Evolutionary conservation across 2,329 filamentous ascomycete genomes (phyloP), one percentile per base, ranked within the genome.

Genomic region (Colletotrichum brevisporum): DNA sequence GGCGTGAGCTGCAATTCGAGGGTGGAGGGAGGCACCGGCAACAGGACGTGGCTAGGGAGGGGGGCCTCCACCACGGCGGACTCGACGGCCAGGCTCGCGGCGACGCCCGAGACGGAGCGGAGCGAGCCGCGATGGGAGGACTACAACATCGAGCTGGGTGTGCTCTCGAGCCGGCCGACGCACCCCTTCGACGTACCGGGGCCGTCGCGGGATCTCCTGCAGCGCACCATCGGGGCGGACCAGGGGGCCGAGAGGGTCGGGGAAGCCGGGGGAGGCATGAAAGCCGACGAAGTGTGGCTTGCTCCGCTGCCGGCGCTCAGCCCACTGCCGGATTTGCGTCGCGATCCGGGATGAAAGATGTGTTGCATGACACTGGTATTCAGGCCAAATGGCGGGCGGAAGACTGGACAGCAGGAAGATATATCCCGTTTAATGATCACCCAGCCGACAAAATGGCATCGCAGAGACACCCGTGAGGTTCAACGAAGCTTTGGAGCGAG

Each of bases 131-230:
- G 52, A 9, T 52, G 24, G 10, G 31, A 39, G 16, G 67, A 69
- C 31, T 61, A 69, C 18, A 62, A 69, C 39, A 36, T 67, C 24
- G 67, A 67, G 39, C 51, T 69, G 12, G 62, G 50, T 9, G 51
- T 45, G 51, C 10, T 61, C 8, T 56, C 62, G 36, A 13, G 26
- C 18, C 50, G 50, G 8, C 31, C 45, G 13, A 62, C 59, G 48
- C 27, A 61, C 16, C 36, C 36, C 15, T 31, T 53, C 12, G 48
- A 52, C 4, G 36, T 31, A 21, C 47, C 36, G 15, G 48, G 58
- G 18, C 58, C 36, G 47, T 53, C 39, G 16, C 52, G 58, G 58
- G 45, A 50, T n/a, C 6, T 36, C 12, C 27, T 48, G 43, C 27
- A 59, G 27, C 21, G 24, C 36, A 10, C 27, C 43, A n/a, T 24